A percentile compares a stretch with the other conserved stretches of the same genome.
phyloP scores from a whole-genome alignment of 2,329 filamentous ascomycete genomes.

The Penicillium sp. region DNA sequence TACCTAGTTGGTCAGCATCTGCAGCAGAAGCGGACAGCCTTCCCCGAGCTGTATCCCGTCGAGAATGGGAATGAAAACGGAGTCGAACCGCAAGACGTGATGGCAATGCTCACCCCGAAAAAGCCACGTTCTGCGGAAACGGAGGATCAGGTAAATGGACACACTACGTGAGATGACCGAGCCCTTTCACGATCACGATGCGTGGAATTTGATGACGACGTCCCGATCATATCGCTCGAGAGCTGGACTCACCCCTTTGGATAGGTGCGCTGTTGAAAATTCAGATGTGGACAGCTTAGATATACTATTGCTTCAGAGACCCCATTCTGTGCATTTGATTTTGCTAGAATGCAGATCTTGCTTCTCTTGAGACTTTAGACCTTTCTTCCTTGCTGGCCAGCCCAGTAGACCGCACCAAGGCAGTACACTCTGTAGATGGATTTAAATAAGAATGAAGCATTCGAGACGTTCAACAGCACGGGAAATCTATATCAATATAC shows the following conservation, averaged over 20 bases:
- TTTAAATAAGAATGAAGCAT: neutral
- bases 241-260: neutral
- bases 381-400: neutral
- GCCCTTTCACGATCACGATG: conserved; percentile 3
- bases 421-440: neutral
- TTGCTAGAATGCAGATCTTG: neutral
- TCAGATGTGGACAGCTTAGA: neutral
- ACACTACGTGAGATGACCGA: conserved; percentile 1
- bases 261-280: neutral
- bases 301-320: neutral
- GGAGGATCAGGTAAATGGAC: neutral
- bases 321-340: neutral
- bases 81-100: neutral
- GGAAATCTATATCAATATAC: neutral
- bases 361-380: neutral
- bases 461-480: neutral
- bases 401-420: neutral
- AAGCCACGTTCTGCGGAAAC: neutral
- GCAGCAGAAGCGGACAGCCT: conserved; percentile 24
- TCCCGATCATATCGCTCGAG: neutral
- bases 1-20: conserved; percentile 22
- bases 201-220: neutral
- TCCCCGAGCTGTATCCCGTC: conserved; percentile 21
- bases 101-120: neutral
- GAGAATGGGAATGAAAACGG: neutral